Evolutionary conservation across 768 basidiomycete genomes (phyloP).

Genomic region (Kwoniella sp.): DNA sequence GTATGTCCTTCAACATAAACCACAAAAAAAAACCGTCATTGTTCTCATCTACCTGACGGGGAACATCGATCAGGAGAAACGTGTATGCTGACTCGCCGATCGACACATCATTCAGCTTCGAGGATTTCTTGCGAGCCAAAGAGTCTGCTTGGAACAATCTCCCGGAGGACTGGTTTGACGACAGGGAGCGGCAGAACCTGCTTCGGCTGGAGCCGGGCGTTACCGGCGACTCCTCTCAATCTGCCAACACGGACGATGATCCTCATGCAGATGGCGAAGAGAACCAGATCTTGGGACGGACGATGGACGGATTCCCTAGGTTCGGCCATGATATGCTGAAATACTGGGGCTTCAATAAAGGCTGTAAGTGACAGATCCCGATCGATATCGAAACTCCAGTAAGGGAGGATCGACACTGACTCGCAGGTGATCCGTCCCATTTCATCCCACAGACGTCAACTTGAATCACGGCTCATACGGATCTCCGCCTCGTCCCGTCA

Average conservation of each 20-base stretch:
- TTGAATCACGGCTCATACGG: slow-evolving; percentile 58
- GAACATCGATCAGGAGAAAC: neutral
- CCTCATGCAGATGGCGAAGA: slow-evolving; percentile 19
- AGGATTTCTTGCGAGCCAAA: slow-evolving; percentile 73
- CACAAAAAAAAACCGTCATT: too few species aligned
- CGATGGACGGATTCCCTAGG: slow-evolving; percentile 34
- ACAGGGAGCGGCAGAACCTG: slow-evolving; percentile 61
- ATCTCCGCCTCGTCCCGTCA: slow-evolving; percentile 51
- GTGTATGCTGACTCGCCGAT: neutral
- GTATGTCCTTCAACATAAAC: too few species aligned
- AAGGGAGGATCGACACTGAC: too few species aligned
- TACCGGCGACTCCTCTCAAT: neutral
- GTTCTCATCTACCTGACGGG: neutral
- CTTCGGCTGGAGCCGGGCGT: slow-evolving; percentile 9
- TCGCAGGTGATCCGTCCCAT: too few species aligned
- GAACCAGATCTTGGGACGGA: slow-evolving; percentile 26
- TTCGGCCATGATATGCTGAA: slow-evolving; percentile 55
- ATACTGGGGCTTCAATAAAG: slow-evolving; percentile 53
- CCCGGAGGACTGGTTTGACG: slow-evolving; percentile 56
- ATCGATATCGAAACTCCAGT: too few species aligned
- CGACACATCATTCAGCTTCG: slow-evolving; percentile 59
- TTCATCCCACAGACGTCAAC: slow-evolving; percentile 51
- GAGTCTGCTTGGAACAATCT: slow-evolving; percentile 75
- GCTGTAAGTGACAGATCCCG: slow-evolving; percentile 38
- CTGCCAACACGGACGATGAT: slow-evolving; percentile 8